Conservation (phyloP, 306 rosid species). For the Echinosophora koreensis region DNA sequence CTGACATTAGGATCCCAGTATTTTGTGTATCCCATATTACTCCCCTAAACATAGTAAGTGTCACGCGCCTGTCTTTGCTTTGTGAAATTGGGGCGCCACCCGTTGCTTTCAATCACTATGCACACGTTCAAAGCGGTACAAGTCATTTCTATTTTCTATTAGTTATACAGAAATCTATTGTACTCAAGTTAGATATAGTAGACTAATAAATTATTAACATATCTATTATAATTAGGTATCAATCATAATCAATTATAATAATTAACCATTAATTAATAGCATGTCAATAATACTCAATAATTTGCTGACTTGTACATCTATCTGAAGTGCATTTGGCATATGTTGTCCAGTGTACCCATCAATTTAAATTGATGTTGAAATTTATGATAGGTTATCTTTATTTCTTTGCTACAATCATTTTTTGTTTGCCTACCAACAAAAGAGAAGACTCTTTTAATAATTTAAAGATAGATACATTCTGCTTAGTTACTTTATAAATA, state of each 20-base stretch:
- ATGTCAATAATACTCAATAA: too few relatives aligned
- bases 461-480: not conserved
- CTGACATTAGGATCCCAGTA: not conserved
- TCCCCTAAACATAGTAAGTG: too few relatives aligned
- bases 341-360: too few relatives aligned
- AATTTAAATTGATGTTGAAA: not conserved
- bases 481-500: too few relatives aligned
- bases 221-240: not conserved
- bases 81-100: slow-evolving; percentile 10
- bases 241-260: too few relatives aligned
- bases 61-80: not conserved
- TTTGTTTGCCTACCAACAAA: not conserved
- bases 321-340: not conserved
- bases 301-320: not conserved
- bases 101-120: slow-evolving; percentile 45
- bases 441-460: too few relatives aligned
- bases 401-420: slow-evolving; percentile 13
- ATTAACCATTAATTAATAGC: not conserved
- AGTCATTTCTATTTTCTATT: not conserved
- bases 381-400: slow-evolving; percentile 14
- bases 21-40: too few relatives aligned
- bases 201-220: too few relatives aligned
- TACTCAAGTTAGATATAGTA: too few relatives aligned
- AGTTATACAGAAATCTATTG: slow-evolving; percentile 7
- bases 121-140: slow-evolving; percentile 31